Evolutionary conservation across 495 filamentous ascomycete species (phyloP).

Genomic region (Aspergillus ostianus): DNA sequence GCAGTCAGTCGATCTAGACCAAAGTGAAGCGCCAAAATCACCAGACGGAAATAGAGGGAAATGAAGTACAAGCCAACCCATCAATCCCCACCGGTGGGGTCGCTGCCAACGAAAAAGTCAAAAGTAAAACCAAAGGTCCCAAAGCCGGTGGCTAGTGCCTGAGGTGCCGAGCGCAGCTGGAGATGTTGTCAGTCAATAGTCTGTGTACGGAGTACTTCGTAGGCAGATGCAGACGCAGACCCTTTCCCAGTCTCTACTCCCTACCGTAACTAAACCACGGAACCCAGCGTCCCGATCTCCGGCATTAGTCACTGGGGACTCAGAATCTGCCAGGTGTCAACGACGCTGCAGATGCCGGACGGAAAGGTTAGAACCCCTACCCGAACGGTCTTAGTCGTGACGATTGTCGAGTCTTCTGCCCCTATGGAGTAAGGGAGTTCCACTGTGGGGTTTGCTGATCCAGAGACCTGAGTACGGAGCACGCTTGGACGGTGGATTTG

Average conservation of each 20-base stretch:
- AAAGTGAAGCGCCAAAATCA: too few relatives aligned
- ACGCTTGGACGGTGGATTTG: neutral
- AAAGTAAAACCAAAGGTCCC: too few relatives aligned
- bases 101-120: neutral
- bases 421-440: neutral
- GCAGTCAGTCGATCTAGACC: too few relatives aligned
- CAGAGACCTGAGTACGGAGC: too few relatives aligned
- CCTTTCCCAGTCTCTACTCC: neutral
- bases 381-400: neutral
- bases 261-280: neutral
- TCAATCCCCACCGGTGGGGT: slow-evolving; percentile 2
- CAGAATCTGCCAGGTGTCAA: neutral
- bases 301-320: neutral
- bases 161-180: neutral
- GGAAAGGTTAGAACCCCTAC: neutral
- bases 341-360: neutral
- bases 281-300: slow-evolving; percentile 1
- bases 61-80: neutral
- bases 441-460: neutral
- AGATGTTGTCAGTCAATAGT: neutral
- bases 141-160: slow-evolving; percentile 8
- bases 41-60: too few relatives aligned
- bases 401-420: too few relatives aligned
- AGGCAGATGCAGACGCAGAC: neutral
- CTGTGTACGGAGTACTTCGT: too few relatives aligned